Base-by-base conservation (phyloP, 176 grass and related monocot genomes). In the Raddia distichophylla region DNA sequence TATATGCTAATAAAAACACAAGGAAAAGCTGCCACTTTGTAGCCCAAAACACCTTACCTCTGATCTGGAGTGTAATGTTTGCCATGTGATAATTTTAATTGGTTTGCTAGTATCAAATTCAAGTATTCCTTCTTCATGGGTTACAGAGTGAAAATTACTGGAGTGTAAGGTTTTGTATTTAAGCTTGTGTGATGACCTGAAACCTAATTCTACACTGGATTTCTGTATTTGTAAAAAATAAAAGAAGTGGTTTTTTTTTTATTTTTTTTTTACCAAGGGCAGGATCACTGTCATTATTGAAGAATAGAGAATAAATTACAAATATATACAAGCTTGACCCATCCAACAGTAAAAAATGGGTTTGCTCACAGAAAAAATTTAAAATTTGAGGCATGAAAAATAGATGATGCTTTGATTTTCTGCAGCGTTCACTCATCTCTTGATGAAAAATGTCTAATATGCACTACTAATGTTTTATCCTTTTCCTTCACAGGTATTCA, bases 401-500 rank as follows among this genome's bases (percentile, higher is more conserved):
- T 13, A 45, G 20, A 58, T 80, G 64, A 67, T 54, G 15, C 62
- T 78, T 22, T 52, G 63, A 73, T 32, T 52, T 40, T 63, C 7
- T 19, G 37, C 15, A 18, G 37, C 46, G 60, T 71, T 4, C 10
- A 50, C 60, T 51, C 2, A 50, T 52, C 57, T 40, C 37, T 40
- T 40, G 37, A 40, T 40, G 37, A 82, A 52, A 61, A 61, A 9
- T 53, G 54, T 42, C 22, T 67, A 20, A 52, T 37, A 71, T 70
- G 66, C 27, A 60, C 20, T 74, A 44, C 12, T 82, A 52, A 67
- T 77, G 5, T 53, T 81, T 63, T 17, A 60, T 45, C 85, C 67
- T 52, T 79, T 56, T 75, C 80, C 70, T 64, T 59, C 15, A 51
- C 75, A 99, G 96, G 96, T 88, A 88, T 86, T 82, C 88, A 86